These are phyloP conservation scores for Venturia oleaginea DNA, from an alignment of 2,329 filamentous ascomycete species.

Conservation along the genomic window DNA sequence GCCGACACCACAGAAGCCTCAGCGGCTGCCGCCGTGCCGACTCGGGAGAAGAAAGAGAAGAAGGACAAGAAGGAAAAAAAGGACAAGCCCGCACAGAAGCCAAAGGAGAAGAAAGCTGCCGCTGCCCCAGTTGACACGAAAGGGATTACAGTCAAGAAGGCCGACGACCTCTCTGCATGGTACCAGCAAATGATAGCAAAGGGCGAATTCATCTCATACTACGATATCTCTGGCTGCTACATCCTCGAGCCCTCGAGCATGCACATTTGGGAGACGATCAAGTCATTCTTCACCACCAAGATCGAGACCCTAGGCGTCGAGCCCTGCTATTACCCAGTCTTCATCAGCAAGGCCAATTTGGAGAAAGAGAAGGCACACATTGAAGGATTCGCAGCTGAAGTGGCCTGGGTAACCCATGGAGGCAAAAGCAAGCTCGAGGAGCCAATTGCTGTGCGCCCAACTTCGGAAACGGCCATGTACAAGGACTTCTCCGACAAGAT, in stretches of 20 bases:
- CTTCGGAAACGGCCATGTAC: conserved; percentile 79
- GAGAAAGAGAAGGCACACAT: conserved; percentile 87
- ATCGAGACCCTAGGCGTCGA: conserved; percentile 71
- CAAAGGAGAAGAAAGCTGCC: conserved; percentile 44
- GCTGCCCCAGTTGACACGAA: conserved; percentile 26
- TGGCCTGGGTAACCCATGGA: conserved; percentile 34
- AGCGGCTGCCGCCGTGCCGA: neutral
- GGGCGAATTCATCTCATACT: conserved; percentile 96
- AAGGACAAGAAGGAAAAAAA: conserved; percentile 17
- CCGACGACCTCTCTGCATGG: conserved; percentile 80
- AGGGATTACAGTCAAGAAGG: conserved; percentile 78
- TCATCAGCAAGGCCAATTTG: conserved; percentile 84
- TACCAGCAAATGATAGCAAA: conserved; percentile 97
- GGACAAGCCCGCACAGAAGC: conserved; percentile 26
- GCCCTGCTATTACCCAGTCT: conserved; percentile 94
- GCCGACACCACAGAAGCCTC: conserved; percentile 1
- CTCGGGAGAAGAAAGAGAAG: conserved; percentile 11
- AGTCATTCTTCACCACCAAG: conserved; percentile 48
- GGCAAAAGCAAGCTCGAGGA: conserved; percentile 89
- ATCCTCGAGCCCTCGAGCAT: conserved; percentile 66
- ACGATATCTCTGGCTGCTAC: conserved; percentile 95
- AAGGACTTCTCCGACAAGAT: conserved; percentile 95
- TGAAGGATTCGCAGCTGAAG: conserved; percentile 85
- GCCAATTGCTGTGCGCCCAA: conserved; percentile 60
- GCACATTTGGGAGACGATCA: conserved; percentile 59